phyloP scores from a whole-genome alignment of 192 early-diverging fungal genomes.

The Gonapodya prolifera region DNA sequence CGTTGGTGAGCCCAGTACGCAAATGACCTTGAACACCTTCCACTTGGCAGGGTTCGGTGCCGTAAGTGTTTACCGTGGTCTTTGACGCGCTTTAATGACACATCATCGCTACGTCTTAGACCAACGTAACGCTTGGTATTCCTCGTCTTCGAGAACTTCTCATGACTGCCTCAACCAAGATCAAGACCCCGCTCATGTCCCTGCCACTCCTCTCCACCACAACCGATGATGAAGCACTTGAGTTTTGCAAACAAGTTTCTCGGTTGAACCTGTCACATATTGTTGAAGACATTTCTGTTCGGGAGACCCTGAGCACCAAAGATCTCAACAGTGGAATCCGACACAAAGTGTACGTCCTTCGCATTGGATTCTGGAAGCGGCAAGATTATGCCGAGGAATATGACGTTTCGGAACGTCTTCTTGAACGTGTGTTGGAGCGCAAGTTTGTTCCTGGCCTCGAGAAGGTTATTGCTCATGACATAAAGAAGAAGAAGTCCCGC shows the following conservation, averaged over 20 bases:
- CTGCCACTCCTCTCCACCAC: conserved; percentile 61
- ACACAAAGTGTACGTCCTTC: conserved; percentile 64
- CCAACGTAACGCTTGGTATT: conserved; percentile 99
- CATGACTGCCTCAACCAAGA: conserved; percentile 86
- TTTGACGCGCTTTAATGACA: not conserved
- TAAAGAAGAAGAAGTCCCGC: conserved; percentile 34
- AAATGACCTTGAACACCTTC: conserved; percentile 99
- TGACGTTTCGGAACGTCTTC: conserved; percentile 45
- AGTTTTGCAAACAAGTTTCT: conserved; percentile 59
- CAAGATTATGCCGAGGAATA: conserved; percentile 68
- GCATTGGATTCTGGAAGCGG: conserved; percentile 72
- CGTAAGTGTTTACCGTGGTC: conserved; percentile 11
- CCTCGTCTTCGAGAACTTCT: conserved; percentile 98
- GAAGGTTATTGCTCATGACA: conserved; percentile 57
- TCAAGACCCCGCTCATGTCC: conserved; percentile 90
- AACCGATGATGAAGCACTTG: conserved; percentile 42
- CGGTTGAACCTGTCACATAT: conserved; percentile 70
- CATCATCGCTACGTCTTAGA: conserved; percentile 17
- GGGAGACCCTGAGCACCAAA: conserved; percentile 46
- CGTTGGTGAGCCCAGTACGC: conserved; percentile 98
- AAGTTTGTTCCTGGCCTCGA: conserved; percentile 66
- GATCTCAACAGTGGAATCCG: conserved; percentile 18
- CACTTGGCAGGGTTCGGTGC: conserved; percentile 95
- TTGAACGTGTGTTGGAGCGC: conserved; percentile 60
- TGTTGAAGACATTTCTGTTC: conserved; percentile 72